Conservation (phyloP, 73 alveolate genomes). For the Breviolum minutum region DNA sequence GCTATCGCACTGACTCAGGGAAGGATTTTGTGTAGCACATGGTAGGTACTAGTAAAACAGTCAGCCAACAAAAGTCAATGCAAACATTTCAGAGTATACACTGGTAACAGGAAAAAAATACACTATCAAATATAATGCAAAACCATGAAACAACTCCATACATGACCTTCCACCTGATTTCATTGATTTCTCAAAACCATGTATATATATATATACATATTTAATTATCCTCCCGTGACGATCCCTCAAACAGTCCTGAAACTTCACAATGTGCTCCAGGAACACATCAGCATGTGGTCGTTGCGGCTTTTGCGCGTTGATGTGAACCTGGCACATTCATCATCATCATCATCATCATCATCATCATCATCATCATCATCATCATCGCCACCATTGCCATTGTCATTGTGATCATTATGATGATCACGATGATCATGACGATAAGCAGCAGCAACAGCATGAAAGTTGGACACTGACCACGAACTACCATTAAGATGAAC, state of each 20-base stretch:
- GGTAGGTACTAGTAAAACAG: too few relatives aligned
- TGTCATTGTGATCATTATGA: too few relatives aligned
- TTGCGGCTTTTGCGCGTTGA: slow-evolving; percentile 95
- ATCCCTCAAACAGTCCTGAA: neutral
- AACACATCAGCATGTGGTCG: slow-evolving; percentile 87
- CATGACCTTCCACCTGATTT: neutral
- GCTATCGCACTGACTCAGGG: too few relatives aligned
- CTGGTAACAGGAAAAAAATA: neutral
- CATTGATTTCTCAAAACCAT: neutral
- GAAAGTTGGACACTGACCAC: too few relatives aligned
- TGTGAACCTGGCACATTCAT: slow-evolving; percentile 61
- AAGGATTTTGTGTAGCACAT: too few relatives aligned
- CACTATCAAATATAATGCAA: neutral
- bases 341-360: neutral
- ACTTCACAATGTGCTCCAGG: slow-evolving; percentile 94
- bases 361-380: neutral
- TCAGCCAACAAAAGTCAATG: too few relatives aligned
- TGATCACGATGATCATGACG: too few relatives aligned
- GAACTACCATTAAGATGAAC: too few relatives aligned
- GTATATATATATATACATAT: neutral
- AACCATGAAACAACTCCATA: neutral
- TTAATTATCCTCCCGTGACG: neutral
- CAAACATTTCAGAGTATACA: too few relatives aligned
- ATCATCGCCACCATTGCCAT: neutral
- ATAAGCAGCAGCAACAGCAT: too few relatives aligned